Percentiles rank a stretch among this genome's conserved stretches.
Conservation (phyloP, 371 early-diverging fungal species). For the Mortierella sp. region DNA sequence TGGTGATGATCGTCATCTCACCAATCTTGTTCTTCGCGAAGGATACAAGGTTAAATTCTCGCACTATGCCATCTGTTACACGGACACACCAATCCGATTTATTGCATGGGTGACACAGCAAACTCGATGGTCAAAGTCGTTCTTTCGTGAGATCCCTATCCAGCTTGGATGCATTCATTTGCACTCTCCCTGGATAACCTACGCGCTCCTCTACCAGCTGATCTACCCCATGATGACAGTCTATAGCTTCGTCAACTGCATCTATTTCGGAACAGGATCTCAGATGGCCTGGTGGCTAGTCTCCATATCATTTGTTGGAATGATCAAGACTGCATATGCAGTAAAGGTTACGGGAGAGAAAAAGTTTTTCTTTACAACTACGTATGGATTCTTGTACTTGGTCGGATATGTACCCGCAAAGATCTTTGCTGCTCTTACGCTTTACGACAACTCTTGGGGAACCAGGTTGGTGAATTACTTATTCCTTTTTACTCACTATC, state of each 20-base stretch:
- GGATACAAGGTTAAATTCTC: constrained; percentile 73
- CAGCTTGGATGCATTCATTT: constrained; percentile 68
- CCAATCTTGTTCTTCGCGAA: constrained; percentile 67
- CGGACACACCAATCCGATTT: constrained; percentile 70
- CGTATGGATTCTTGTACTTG: constrained; percentile 68
- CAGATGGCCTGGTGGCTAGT: constrained; percentile 61
- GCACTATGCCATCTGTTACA: constrained; percentile 73
- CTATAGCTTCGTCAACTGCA: constrained; percentile 63
- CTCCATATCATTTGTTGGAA: constrained; percentile 60
- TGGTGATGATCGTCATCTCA: constrained; percentile 78
- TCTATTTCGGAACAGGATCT: constrained; percentile 46
- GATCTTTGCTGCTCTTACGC: constrained; percentile 67
- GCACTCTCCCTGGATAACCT: constrained; percentile 78
- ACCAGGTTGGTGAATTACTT: constrained; percentile 53
- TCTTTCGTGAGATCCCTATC: constrained; percentile 74
- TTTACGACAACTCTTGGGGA: constrained; percentile 75
- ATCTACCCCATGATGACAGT: constrained; percentile 75
- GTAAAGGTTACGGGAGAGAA: constrained; percentile 54
- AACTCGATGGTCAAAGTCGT: constrained; percentile 79
- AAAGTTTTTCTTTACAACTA: constrained; percentile 65
- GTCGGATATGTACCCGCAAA: constrained; percentile 72
- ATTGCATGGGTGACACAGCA: constrained; percentile 78
- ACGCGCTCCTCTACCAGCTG: constrained; percentile 72
- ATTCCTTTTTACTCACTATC: too few species aligned
- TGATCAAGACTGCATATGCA: constrained; percentile 66